phyloP scores from a whole-genome alignment of 2,329 filamentous ascomycete species.

The Geosmithia morbida region DNA sequence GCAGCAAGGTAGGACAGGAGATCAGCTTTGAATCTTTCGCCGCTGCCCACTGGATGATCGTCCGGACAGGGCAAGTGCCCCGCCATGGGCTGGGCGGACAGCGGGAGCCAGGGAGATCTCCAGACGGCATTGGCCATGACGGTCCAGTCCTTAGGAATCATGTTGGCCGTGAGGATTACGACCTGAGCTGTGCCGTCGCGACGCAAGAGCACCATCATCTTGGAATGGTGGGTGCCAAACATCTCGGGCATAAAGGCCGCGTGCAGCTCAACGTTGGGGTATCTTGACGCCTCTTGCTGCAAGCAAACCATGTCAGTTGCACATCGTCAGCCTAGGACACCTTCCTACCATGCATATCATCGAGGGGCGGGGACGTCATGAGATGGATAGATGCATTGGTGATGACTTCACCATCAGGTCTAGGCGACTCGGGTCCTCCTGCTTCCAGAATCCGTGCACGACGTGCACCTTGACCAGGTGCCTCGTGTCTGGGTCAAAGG shows the following conservation, averaged over 20 bases:
- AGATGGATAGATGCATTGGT: neutral
- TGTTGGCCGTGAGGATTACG: constrained; percentile 79
- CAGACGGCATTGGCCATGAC: constrained; percentile 82
- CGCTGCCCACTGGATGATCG: constrained; percentile 32
- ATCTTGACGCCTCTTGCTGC: constrained; percentile 45
- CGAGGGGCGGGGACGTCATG: neutral
- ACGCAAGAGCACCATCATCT: constrained; percentile 75
- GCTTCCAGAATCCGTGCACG: constrained; percentile 52
- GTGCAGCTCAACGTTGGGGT: constrained; percentile 56
- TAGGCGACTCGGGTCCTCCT: constrained; percentile 45
- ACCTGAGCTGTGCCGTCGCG: constrained; percentile 66
- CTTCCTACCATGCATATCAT: neutral
- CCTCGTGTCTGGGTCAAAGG: constrained; percentile 36
- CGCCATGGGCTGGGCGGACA: constrained; percentile 4
- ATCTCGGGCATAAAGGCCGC: constrained; percentile 67
- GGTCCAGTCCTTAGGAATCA: constrained; percentile 76
- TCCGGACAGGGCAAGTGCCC: neutral
- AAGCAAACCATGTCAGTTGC: neutral
- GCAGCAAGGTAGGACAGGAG: constrained; percentile 56
- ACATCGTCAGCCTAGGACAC: neutral
- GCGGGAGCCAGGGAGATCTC: constrained; percentile 56
- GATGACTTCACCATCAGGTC: constrained; percentile 32
- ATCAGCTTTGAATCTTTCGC: constrained; percentile 60
- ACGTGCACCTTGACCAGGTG: constrained; percentile 36
- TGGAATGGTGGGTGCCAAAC: constrained; percentile 75